Evolutionary conservation across 805 yeast genomes (phyloP), one percentile per base, ranked within the genome.

Genomic region (Schwanniomyces sp.): DNA sequence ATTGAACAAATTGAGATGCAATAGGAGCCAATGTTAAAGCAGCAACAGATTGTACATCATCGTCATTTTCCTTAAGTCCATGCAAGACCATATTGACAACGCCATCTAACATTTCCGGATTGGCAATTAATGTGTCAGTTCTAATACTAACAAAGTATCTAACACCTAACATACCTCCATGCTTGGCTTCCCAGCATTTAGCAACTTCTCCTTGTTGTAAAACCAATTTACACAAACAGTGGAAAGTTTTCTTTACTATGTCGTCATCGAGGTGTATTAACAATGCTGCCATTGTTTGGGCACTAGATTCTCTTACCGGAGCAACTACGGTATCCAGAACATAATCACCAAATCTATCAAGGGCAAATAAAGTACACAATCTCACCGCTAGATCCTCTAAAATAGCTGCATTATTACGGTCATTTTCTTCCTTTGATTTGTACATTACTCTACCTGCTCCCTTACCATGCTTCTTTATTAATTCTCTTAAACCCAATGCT

Each of bases 291-390:
- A 94, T 69, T 0, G 97, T 83, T 67, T 94, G 99, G 0, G 97
- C 97, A 26, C 92, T 90, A 30, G 96, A 90, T 67, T 95, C 99
- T 61, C 99, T 75, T 4, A 94, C 98, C 1, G 99, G 99, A 0
- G 98, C 98, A 34, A 94, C 96, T 11, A 94, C 99, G 6, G 96
- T 95, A 62, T 94, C 99, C 38, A 96, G 86, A 28, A 94, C 96
- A 65, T 88, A 94, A 70, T 94, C 99, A 41, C 97, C 98, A 68
- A 94, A 94, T 56, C 98, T 72, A 68, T 94, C 99, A 45, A 94
- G 72, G 2, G 97, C 92, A 66, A 94, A 89, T 10, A 94, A 73
- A 5, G 96, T 86, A 59, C 96, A 76, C 40, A 94, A 62, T 51
- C 97, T 77, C 16, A 94, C 89, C 3, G 95, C 86, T 48, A 92